Percentiles rank a stretch among this genome's conserved stretches.
phyloP scores from a whole-genome alignment of 805 yeast genomes.

The Gaillardinia entomophila region DNA sequence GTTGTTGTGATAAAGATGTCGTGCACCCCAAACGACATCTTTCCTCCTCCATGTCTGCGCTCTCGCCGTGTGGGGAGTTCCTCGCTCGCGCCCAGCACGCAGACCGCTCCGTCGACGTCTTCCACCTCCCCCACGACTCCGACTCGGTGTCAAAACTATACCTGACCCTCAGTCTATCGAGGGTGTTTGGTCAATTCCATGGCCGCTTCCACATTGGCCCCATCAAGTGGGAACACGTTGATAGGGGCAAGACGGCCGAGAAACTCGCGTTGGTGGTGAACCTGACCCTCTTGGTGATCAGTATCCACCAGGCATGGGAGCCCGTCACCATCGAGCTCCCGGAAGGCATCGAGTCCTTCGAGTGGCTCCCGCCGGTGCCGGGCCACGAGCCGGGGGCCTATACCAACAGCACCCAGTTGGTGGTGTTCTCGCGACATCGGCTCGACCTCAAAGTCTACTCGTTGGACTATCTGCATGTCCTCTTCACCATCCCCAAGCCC shows the following conservation, averaged over 20 bases:
- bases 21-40: too few relatives aligned
- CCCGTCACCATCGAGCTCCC: constrained; percentile 30
- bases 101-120: neutral
- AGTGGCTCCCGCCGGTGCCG: constrained; percentile 27
- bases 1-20: too few relatives aligned
- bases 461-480: constrained; percentile 26
- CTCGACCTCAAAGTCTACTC: constrained; percentile 31
- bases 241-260: constrained; percentile 7
- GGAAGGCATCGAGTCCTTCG: constrained; percentile 24
- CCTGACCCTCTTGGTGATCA: constrained; percentile 17
- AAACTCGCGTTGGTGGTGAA: constrained; percentile 27
- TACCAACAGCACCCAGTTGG: constrained; percentile 26
- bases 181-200: too few relatives aligned
- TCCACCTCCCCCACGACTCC: neutral
- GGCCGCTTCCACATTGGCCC: too few relatives aligned
- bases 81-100: neutral
- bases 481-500: constrained; percentile 31
- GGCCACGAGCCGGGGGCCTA: constrained; percentile 22
- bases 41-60: neutral
- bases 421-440: constrained; percentile 20
- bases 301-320: constrained; percentile 10
- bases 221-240: constrained; percentile 20
- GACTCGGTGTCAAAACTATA: neutral
- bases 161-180: neutral
- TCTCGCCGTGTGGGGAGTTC: neutral